Evolutionary conservation across 1,284 basidiomycete species (phyloP).

Genomic region (Cryptococcus depauperatus): DNA sequence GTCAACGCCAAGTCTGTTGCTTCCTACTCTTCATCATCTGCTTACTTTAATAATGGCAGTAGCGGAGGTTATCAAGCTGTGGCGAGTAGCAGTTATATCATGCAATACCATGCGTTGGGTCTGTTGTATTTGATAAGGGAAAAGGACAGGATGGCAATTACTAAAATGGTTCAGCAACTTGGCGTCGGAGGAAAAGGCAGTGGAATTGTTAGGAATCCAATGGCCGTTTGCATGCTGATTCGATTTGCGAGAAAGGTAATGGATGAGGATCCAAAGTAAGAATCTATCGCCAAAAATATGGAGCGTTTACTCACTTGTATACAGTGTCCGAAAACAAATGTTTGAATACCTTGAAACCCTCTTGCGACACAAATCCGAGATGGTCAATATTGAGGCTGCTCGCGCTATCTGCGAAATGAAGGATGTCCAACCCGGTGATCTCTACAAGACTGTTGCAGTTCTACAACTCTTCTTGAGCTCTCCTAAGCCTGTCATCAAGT

Average conservation of each 20-base stretch:
- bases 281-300: slow-evolving; percentile 19
- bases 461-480: slow-evolving; percentile 89
- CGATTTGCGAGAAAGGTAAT: slow-evolving; percentile 95
- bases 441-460: slow-evolving; percentile 85
- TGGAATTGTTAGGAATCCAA: slow-evolving; percentile 81
- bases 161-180: slow-evolving; percentile 98
- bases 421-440: slow-evolving; percentile 65
- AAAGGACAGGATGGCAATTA: slow-evolving; percentile 97
- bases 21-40: slow-evolving; percentile 52
- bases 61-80: slow-evolving; percentile 61
- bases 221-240: slow-evolving; percentile 99
- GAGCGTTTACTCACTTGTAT: neutral
- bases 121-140: slow-evolving; percentile 91
- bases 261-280: slow-evolving; percentile 95
- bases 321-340: slow-evolving; percentile 82
- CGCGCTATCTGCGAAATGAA: slow-evolving; percentile 95
- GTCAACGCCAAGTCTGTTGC: slow-evolving; percentile 79
- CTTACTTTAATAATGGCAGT: slow-evolving; percentile 44
- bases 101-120: slow-evolving; percentile 95
- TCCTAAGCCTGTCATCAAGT: slow-evolving; percentile 88
- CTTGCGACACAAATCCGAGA: slow-evolving; percentile 97
- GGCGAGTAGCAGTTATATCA: slow-evolving; percentile 79
- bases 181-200: slow-evolving; percentile 69
- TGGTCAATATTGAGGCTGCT: slow-evolving; percentile 99
- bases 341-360: slow-evolving; percentile 89